Conservation (phyloP, 257 asterid species). For the Nicotiana noctiflora region DNA sequence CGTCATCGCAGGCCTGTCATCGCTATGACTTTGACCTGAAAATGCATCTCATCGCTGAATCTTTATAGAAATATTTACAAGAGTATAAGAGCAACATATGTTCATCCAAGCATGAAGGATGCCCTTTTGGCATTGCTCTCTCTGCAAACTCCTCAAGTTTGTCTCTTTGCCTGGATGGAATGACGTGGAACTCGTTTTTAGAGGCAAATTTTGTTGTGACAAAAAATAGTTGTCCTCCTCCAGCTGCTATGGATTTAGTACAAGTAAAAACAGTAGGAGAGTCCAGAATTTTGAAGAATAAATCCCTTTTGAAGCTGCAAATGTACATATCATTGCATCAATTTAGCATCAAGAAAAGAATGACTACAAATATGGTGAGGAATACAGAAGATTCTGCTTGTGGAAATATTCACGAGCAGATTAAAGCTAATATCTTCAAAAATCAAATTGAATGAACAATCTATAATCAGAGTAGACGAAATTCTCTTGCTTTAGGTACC, state of each 20-base stretch:
- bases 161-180: slow-evolving; percentile 7
- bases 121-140: slow-evolving; percentile 52
- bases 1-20: slow-evolving; percentile 68
- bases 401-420: background rate
- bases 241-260: slow-evolving; percentile 31
- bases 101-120: slow-evolving; percentile 35
- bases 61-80: slow-evolving; percentile 61
- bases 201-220: slow-evolving; percentile 1
- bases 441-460: background rate
- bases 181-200: background rate
- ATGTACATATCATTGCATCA: slow-evolving; percentile 14
- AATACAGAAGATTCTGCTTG: background rate
- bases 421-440: background rate
- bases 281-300: slow-evolving; percentile 33
- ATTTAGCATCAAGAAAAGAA: background rate
- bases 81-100: slow-evolving; percentile 29
- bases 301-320: slow-evolving; percentile 58
- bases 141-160: slow-evolving; percentile 27
- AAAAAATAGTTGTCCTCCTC: slow-evolving; percentile 8
- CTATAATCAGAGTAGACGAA: background rate
- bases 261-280: slow-evolving; percentile 28
- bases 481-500: background rate
- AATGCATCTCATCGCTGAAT: slow-evolving; percentile 34
- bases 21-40: slow-evolving; percentile 85
- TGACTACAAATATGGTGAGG: background rate